Evolutionary conservation across 2,329 filamentous ascomycete genomes (phyloP).

Genomic region (Piedraia hortae): DNA sequence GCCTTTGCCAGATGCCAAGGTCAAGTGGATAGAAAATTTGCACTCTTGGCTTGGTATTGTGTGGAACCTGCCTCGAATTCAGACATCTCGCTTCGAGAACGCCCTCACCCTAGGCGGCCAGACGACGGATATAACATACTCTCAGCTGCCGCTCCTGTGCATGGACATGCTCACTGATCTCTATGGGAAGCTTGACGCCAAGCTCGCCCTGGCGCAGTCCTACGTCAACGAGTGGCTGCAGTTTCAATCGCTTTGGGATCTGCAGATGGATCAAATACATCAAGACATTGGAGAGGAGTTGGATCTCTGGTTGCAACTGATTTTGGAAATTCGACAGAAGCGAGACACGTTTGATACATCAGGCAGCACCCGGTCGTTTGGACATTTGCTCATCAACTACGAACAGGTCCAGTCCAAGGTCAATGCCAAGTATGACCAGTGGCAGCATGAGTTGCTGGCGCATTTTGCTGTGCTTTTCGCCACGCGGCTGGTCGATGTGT

Average conservation of each 20-base stretch:
- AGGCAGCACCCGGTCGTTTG: constrained; percentile 75
- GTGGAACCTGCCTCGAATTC: constrained; percentile 79
- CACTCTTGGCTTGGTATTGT: constrained; percentile 83
- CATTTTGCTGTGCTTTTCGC: constrained; percentile 82
- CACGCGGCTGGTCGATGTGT: constrained; percentile 72
- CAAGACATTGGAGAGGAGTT: constrained; percentile 76
- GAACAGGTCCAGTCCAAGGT: constrained; percentile 97
- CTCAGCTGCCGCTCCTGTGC: constrained; percentile 60
- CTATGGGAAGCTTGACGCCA: constrained; percentile 59
- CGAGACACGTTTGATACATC: constrained; percentile 92
- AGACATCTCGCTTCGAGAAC: constrained; percentile 87
- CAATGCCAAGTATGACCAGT: constrained; percentile 97
- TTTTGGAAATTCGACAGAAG: constrained; percentile 93
- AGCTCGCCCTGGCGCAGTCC: constrained; percentile 46
- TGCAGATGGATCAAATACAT: constrained; percentile 87
- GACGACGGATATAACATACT: constrained; percentile 36
- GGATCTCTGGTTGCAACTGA: constrained; percentile 70
- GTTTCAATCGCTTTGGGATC: constrained; percentile 94
- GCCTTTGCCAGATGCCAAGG: constrained; percentile 68
- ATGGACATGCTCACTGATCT: constrained; percentile 53
- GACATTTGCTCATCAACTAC: constrained; percentile 85
- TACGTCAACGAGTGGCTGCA: constrained; percentile 98
- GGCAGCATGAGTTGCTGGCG: constrained; percentile 88
- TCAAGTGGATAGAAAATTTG: constrained; percentile 78
- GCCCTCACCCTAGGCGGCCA: constrained; percentile 32